These are phyloP conservation scores for Coix lacrymajobi DNA, from an alignment of 176 grass and related monocot species.

Conservation along the genomic window DNA sequence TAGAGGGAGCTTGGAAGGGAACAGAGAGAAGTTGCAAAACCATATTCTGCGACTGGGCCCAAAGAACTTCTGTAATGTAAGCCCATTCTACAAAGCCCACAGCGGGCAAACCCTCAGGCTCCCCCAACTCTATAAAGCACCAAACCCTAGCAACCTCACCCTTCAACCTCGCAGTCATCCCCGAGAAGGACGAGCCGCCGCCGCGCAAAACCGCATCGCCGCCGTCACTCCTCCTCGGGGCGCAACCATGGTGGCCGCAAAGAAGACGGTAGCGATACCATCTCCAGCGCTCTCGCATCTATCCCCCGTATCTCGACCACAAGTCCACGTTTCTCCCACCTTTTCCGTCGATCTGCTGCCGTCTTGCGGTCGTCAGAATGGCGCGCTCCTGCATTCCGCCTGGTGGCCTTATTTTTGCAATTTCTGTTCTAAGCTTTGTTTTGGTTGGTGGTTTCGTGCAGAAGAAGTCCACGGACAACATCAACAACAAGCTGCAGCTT, in stretches of 20 bases:
- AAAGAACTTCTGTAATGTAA: background rate
- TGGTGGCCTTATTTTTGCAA: no score
- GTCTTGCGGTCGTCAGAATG: background rate
- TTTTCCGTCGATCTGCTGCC: background rate
- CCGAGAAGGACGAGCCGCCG: conserved; percentile 20
- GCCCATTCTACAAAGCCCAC: conserved; percentile 18
- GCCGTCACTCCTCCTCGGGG: conserved; percentile 10
- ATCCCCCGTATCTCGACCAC: background rate
- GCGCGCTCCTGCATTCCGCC: background rate
- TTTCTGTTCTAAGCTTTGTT: background rate
- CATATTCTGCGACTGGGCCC: background rate
- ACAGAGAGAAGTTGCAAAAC: no score
- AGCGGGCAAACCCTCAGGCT: background rate
- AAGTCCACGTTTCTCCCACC: background rate
- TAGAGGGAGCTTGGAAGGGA: no score
- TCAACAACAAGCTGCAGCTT: conserved; percentile 91
- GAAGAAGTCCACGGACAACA: conserved; percentile 95
- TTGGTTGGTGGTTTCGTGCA: conserved; percentile 1
- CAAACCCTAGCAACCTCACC: conserved; percentile 18
- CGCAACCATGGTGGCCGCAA: conserved; percentile 62
- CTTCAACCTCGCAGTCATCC: conserved; percentile 16
- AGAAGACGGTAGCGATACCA: conserved; percentile 60
- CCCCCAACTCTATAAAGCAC: background rate
- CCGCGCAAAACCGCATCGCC: conserved; percentile 1
- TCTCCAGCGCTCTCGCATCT: background rate